A percentile compares a stretch with the other conserved stretches of the same genome.
phyloP scores from a whole-genome alignment of 1,284 basidiomycete genomes.

The Amylostereum chailletii region DNA sequence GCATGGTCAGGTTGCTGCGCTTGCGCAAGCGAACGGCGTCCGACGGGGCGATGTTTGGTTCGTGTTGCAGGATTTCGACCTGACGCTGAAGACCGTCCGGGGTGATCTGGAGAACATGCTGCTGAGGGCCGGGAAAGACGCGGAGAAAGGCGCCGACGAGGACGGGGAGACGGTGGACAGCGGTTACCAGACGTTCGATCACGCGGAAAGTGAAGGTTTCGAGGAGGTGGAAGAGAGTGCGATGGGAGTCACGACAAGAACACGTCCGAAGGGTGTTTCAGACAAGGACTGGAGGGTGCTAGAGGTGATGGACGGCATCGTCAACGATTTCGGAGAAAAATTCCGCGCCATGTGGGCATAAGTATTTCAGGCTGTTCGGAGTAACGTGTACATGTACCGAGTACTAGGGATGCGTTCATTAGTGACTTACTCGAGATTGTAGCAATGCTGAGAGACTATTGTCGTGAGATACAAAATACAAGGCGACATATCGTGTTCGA shows the following conservation, averaged over 20 bases:
- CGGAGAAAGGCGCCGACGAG: conserved; percentile 14
- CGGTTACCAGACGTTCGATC: conserved; percentile 24
- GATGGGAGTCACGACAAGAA: conserved; percentile 19
- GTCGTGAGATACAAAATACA: too few species aligned
- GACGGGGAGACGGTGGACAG: conserved; percentile 23
- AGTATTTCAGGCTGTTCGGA: neutral
- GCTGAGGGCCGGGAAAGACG: conserved; percentile 20
- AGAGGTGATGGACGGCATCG: conserved; percentile 34
- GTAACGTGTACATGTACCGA: too few species aligned
- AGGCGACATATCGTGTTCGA: too few species aligned
- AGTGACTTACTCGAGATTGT: too few species aligned
- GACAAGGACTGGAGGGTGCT: conserved; percentile 51
- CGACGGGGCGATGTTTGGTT: conserved; percentile 56
- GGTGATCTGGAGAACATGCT: conserved; percentile 32
- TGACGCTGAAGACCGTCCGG: conserved; percentile 39
- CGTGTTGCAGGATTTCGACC: conserved; percentile 44
- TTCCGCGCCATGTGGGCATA: conserved; percentile 34
- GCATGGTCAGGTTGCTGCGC: conserved; percentile 46
- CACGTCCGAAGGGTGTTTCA: conserved; percentile 23
- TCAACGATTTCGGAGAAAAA: conserved; percentile 35
- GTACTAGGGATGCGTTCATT: too few species aligned
- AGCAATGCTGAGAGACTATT: too few species aligned
- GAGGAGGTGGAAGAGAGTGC: conserved; percentile 15
- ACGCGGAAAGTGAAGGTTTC: conserved; percentile 21
- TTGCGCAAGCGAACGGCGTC: conserved; percentile 47